phyloP scores from a whole-genome alignment of 2,329 filamentous ascomycete species.

The Cytospora piceicola region DNA sequence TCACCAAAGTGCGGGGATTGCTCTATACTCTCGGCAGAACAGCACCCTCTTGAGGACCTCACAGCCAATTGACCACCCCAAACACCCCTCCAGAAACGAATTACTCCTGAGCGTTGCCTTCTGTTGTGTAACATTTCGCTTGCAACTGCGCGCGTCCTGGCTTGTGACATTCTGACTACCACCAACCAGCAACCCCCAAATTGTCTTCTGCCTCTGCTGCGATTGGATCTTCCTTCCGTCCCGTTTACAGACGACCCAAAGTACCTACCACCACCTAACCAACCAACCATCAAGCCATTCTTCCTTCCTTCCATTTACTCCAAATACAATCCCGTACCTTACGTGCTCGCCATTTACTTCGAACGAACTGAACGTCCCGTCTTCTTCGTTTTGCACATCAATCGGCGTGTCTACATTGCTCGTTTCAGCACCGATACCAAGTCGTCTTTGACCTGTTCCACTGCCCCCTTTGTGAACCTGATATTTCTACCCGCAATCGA shows the following conservation, averaged over 20 bases:
- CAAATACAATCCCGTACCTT: background rate
- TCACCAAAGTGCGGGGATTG: slow-evolving; percentile 29
- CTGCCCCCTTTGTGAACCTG: slow-evolving; percentile 3
- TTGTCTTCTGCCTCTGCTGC: slow-evolving; percentile 29
- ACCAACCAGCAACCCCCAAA: slow-evolving; percentile 25
- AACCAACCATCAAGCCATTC: background rate
- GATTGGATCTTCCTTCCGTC: slow-evolving; percentile 21
- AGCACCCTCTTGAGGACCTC: background rate
- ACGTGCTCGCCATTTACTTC: background rate
- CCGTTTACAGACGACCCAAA: slow-evolving; percentile 3
- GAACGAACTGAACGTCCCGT: background rate
- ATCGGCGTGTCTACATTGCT: slow-evolving; percentile 16
- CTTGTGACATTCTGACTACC: slow-evolving; percentile 27
- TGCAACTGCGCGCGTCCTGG: slow-evolving; percentile 16
- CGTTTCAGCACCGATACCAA: slow-evolving; percentile 21
- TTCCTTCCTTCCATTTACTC: background rate
- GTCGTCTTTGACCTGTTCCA: slow-evolving; percentile 9
- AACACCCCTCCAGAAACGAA: background rate
- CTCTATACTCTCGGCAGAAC: slow-evolving; percentile 6
- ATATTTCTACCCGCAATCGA: slow-evolving; percentile 8
- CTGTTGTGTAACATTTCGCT: background rate
- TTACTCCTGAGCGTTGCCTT: background rate
- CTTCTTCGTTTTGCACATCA: slow-evolving; percentile 14
- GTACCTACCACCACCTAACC: slow-evolving; percentile 3
- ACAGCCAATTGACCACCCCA: slow-evolving; percentile 13